These are phyloP conservation scores for Macadamia tetraphylla DNA, from an alignment of 164 flowering plant species.

Conservation along the genomic window DNA sequence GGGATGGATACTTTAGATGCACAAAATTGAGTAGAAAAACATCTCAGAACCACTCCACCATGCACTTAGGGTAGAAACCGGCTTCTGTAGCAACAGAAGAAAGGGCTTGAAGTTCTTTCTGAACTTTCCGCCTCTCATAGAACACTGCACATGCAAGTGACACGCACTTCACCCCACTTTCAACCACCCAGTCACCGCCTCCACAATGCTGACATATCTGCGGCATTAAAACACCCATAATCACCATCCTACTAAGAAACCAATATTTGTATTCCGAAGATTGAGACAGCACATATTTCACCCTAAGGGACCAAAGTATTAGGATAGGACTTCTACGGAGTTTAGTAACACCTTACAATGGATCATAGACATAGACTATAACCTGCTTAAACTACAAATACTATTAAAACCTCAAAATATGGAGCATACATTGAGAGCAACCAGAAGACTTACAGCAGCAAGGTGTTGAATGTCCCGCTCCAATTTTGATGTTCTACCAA, in stretches of 20 bases:
- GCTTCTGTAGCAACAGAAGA: slow-evolving; percentile 47
- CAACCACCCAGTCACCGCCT: slow-evolving; percentile 78
- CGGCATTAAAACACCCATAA: not conserved
- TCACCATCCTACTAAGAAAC: not conserved
- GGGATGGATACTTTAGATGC: too few relatives aligned
- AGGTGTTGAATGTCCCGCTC: slow-evolving; percentile 87
- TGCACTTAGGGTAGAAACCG: slow-evolving; percentile 72
- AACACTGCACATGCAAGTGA: slow-evolving; percentile 88
- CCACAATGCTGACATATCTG: slow-evolving; percentile 94
- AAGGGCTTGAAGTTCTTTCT: slow-evolving; percentile 65
- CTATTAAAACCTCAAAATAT: not conserved
- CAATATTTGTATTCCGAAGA: not conserved
- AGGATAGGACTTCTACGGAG: not conserved
- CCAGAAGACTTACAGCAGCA: slow-evolving; percentile 52
- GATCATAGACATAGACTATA: too few relatives aligned
- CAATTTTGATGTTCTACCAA: slow-evolving; percentile 66
- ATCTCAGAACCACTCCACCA: slow-evolving; percentile 68
- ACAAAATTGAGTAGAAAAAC: not conserved
- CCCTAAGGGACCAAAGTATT: too few relatives aligned
- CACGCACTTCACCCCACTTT: slow-evolving; percentile 79
- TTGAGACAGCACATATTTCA: not conserved
- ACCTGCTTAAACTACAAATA: not conserved
- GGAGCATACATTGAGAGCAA: not conserved
- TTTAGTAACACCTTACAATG: too few relatives aligned
- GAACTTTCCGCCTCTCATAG: slow-evolving; percentile 79